A percentile compares a stretch with the other conserved stretches of the same genome.
These are phyloP conservation scores for Clarireedia monteithiana DNA, from an alignment of 2,329 filamentous ascomycete species.

Conservation along the genomic window DNA sequence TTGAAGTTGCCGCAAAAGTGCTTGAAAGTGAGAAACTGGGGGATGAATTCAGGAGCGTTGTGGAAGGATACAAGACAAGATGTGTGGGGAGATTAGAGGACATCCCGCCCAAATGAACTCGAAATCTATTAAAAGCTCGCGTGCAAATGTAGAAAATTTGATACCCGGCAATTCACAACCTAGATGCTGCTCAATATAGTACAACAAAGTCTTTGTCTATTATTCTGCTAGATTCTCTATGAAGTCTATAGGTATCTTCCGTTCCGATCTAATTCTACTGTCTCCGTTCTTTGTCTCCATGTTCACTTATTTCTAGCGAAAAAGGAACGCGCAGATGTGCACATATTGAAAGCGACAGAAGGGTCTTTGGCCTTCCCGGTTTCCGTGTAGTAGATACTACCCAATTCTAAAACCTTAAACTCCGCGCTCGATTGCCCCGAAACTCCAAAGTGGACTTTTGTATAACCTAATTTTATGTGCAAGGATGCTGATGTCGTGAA, in stretches of 20 bases:
- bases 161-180: not conserved
- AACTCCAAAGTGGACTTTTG: constrained; percentile 12
- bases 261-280: not conserved
- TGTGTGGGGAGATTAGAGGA: constrained; percentile 12
- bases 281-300: not conserved
- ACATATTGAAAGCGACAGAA: no score
- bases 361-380: no score
- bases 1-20: constrained; percentile 11
- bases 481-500: not conserved
- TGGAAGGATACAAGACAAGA: constrained; percentile 19
- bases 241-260: not conserved
- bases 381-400: not conserved
- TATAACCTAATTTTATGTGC: not conserved
- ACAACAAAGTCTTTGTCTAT: no score
- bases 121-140: no score
- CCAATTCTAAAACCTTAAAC: not conserved
- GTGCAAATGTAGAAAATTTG: not conserved
- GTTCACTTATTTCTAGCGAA: not conserved
- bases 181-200: no score
- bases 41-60: constrained; percentile 18
- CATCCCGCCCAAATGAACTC: no score
- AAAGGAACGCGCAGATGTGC: no score
- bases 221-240: no score
- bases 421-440: not conserved
- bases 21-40: constrained; percentile 18